Evolutionary conservation across 202 grass and related monocot species (phyloP).

Genomic region (Panicum virgatum): DNA sequence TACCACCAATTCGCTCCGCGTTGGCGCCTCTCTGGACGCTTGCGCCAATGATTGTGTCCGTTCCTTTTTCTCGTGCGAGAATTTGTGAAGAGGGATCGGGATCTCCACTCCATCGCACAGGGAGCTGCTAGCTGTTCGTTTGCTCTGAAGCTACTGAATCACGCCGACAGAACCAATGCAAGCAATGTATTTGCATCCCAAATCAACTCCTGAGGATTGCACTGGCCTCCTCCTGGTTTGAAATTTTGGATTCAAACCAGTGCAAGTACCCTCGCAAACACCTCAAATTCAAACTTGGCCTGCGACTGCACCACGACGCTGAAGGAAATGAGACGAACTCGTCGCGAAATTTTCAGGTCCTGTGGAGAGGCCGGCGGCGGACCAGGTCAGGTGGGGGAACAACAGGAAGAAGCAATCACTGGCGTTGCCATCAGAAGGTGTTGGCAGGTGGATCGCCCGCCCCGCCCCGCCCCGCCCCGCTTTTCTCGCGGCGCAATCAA

Average conservation of each 20-base stretch:
- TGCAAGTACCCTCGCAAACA: background rate
- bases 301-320: background rate
- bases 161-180: too few relatives aligned
- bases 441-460: slow-evolving; percentile 13
- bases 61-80: too few relatives aligned
- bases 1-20: slow-evolving; percentile 22
- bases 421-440: slow-evolving; percentile 18
- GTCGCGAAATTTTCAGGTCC: background rate
- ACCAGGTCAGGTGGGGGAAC: background rate
- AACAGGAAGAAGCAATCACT: background rate
- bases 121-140: background rate
- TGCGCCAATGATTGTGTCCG: slow-evolving; percentile 37
- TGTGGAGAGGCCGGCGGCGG: background rate
- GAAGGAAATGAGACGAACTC: background rate
- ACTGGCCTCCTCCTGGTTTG: too few relatives aligned
- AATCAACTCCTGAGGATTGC: background rate
- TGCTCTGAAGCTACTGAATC: background rate
- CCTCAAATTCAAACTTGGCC: background rate
- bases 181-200: background rate
- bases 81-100: background rate
- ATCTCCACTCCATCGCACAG: slow-evolving; percentile 14
- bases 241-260: too few relatives aligned
- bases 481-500: slow-evolving; percentile 44
- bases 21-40: slow-evolving; percentile 23
- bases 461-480: background rate